Evolutionary conservation across 2,329 filamentous ascomycete genomes (phyloP), one percentile per base, ranked within the genome.

Genomic region (Sordariomycetes sp.): DNA sequence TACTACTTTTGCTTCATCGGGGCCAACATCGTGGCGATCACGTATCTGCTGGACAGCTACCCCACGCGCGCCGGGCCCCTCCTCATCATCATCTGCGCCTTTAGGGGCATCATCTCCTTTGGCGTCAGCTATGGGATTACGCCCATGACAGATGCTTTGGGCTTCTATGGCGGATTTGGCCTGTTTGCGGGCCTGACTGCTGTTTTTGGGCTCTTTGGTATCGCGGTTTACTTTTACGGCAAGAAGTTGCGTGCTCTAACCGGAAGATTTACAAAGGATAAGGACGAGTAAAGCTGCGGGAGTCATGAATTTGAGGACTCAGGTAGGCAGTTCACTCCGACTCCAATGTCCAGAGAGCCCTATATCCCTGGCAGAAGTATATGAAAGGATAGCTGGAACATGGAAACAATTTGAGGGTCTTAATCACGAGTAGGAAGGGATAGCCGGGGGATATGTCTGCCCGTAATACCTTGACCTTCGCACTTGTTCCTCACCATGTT

Each of bases 1-100:
- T 67, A 68, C 59, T 65, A 62, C 58, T 65, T 67, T 35, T 59
- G 61, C 3, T 67, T 67, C 59, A 34, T 67, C 0, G 64, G 62
- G 2, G 64, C 63, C 15, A 66, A 65, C 52, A 58, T 62, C 2
- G 57, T 64, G 15, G 65, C 63, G 45, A 66, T 67, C 28, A 67
- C 65, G 8, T 66, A 65, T 56, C 60, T 60, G 22, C 55, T 65
- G 15, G 65, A 66, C 55, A 62, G 61, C 36, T 66, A 66, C 59
- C 62, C 69, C 3, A 63, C 64, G 42, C 64, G 64, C 10, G 65
- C 67, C 6, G 65, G 64, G 0, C 62, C 64, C 1, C 42, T 64
- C 2, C 60, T 65, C 20, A 54, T 65, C 6, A 54, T 64, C 4
- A 61, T 65, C 51, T 65, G 64, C 34, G 64, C 63, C 3, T 61